Conservation (phyloP, 2,329 filamentous ascomycete genomes). For the Taxawa tesnikishii region DNA sequence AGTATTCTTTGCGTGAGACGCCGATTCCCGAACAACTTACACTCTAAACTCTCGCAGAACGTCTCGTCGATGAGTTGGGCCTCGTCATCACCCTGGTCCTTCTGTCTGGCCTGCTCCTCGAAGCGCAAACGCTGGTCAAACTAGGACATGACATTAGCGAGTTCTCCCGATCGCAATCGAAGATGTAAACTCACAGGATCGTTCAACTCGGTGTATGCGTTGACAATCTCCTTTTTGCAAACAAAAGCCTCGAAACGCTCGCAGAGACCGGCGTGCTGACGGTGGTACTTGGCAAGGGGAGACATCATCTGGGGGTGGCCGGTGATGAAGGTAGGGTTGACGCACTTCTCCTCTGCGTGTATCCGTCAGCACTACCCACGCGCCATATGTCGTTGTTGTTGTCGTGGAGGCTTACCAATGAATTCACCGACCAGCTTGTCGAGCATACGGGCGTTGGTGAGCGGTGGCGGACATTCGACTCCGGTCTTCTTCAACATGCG, state of each 20-base stretch:
- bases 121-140: slow-evolving; percentile 87
- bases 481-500: slow-evolving; percentile 76
- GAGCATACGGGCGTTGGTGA: slow-evolving; percentile 91
- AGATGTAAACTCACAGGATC: too few relatives aligned
- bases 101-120: slow-evolving; percentile 91
- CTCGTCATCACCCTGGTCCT: slow-evolving; percentile 93
- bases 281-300: slow-evolving; percentile 91
- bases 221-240: slow-evolving; percentile 92
- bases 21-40: too few relatives aligned
- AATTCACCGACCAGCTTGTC: slow-evolving; percentile 86
- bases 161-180: too few relatives aligned
- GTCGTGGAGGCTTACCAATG: too few relatives aligned
- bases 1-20: too few relatives aligned
- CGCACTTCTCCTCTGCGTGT: slow-evolving; percentile 84
- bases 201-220: slow-evolving; percentile 96
- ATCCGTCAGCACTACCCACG: too few relatives aligned
- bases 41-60: slow-evolving; percentile 80
- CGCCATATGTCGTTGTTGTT: too few relatives aligned
- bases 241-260: slow-evolving; percentile 98
- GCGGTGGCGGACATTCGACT: slow-evolving; percentile 76
- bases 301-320: slow-evolving; percentile 81
- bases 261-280: slow-evolving; percentile 67
- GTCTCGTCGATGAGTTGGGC: slow-evolving; percentile 93
- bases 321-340: slow-evolving; percentile 86
- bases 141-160: too few relatives aligned